phyloP scores from a whole-genome alignment of 2,329 filamentous ascomycete genomes.

The Lasiodiplodia citricola region DNA sequence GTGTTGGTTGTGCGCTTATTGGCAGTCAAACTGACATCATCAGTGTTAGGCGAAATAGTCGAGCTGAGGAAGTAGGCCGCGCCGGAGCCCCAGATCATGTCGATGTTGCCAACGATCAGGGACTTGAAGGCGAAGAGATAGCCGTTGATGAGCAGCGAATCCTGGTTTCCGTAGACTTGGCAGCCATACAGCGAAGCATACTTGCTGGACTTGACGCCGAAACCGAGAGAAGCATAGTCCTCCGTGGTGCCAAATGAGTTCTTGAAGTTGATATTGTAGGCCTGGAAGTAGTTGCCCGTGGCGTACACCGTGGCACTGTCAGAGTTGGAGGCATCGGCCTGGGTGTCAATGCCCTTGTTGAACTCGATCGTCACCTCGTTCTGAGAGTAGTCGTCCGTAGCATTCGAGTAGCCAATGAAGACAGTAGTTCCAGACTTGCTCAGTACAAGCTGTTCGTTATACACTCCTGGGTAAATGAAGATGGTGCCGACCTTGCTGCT shows the following conservation, averaged over 20 bases:
- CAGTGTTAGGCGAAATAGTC: conserved; percentile 45
- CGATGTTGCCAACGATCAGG: conserved; percentile 48
- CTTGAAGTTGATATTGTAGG: conserved; percentile 65
- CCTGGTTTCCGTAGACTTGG: conserved; percentile 60
- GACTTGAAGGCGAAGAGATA: conserved; percentile 48
- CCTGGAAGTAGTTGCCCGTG: conserved; percentile 54
- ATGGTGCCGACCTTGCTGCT: conserved; percentile 57
- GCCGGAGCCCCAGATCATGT: conserved; percentile 53
- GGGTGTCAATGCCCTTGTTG: conserved; percentile 40
- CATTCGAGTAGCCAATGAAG: conserved; percentile 61
- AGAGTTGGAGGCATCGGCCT: conserved; percentile 47
- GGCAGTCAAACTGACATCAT: conserved; percentile 44
- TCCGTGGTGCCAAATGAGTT: conserved; percentile 42
- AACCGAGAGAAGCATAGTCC: conserved; percentile 56
- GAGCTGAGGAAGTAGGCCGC: conserved; percentile 52
- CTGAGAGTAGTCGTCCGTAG: conserved; percentile 58
- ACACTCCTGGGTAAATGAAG: conserved; percentile 64
- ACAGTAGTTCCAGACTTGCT: conserved; percentile 61
- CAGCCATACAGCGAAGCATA: conserved; percentile 63
- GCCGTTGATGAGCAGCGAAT: conserved; percentile 51
- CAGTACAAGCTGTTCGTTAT: conserved; percentile 63
- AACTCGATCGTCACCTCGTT: conserved; percentile 64
- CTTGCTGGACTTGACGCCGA: conserved; percentile 51
- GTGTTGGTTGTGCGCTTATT: conserved; percentile 48
- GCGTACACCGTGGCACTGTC: conserved; percentile 57